These are phyloP conservation scores for Fagopyrum esculentum DNA, from an alignment of 148 eudicot species.

Conservation along the genomic window DNA sequence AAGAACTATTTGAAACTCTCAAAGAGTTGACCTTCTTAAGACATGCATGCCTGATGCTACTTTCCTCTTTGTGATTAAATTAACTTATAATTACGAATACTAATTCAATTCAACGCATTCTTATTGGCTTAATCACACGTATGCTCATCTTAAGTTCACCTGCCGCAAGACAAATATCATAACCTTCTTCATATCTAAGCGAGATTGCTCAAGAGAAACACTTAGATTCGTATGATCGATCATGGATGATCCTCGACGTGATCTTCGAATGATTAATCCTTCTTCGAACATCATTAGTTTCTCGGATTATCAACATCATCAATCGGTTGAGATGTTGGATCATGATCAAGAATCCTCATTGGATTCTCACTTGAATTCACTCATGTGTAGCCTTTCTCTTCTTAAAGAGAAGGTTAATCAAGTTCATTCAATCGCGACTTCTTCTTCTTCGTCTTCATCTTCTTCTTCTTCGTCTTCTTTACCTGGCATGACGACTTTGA, in stretches of 20 bases:
- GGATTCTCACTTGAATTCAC: constrained; percentile 22
- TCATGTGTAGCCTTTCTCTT: constrained; percentile 39
- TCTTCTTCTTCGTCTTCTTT: constrained; percentile 26
- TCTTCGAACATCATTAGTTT: no score
- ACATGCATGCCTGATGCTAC: not conserved
- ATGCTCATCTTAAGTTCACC: constrained; percentile 2
- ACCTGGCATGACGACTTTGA: constrained; percentile 38
- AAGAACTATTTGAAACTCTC: not conserved
- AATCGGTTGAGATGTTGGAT: not conserved
- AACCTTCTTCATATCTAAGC: not conserved
- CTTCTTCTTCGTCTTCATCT: constrained; percentile 27
- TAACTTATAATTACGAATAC: not conserved
- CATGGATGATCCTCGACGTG: not conserved
- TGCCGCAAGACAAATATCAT: not conserved
- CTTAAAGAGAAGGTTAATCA: constrained; percentile 48
- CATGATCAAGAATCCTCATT: not conserved
- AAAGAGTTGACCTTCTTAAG: constrained; percentile 6
- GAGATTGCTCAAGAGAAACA: not conserved
- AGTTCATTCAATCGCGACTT: constrained; percentile 33
- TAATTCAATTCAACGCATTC: constrained; percentile 1
- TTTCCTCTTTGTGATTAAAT: constrained; percentile 1
- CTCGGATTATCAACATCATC: not conserved
- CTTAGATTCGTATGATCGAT: not conserved
- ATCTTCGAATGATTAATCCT: not conserved
- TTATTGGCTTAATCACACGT: not conserved